Base-by-base conservation (phyloP, 164 flowering plant genomes). In the Stephania cephalantha region DNA sequence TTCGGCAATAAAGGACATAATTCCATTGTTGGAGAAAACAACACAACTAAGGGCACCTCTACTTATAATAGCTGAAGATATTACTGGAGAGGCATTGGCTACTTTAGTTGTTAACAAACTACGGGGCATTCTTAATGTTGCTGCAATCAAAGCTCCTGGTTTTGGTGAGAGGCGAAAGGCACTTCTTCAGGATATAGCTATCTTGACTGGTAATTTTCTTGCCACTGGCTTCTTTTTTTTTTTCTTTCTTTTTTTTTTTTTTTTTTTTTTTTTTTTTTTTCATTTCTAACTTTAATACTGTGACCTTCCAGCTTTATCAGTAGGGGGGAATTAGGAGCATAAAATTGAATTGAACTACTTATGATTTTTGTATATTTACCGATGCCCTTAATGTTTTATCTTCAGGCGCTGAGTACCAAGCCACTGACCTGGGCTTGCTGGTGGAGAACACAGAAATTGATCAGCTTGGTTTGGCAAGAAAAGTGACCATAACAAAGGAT, bases 91-190 rank as follows among this genome's bases (percentile, higher is more conserved):
- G 77, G 85, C 85, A n/a, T 75, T 83, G 74, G 85, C 85, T 44
- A 83, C 85, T 48, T 79, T 83, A 69, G 85, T 83, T 77, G 85
- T 83, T 75, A 83, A 83, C 82, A 83, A 83, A 79, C 46, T 83
- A 25, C 79, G 83, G 0, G 85, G 85, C 17, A 81, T 83, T 44
- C 70, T 83, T 45, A 83, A 83, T 61, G 85, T 83, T 77, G 85
- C 82, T 72, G 85, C 82, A 65, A 83, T 83, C 75, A 83, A 81
- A 77, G 85, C 99, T 52, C 99, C 99, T 71, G 87, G 97, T 48
- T 96, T 96, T 76, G 99, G 99, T 73, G 97, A 96, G 81, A 86
- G 99, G 79, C 87, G 97, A 58, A 95, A 93, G 84, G 98, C 97
- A 50, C 83, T 92, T 68, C 95, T 95, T 78, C 97, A 95, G 76